Conservation (phyloP, 2,329 filamentous ascomycete genomes). For the Pseudogymnoascus sp. region DNA sequence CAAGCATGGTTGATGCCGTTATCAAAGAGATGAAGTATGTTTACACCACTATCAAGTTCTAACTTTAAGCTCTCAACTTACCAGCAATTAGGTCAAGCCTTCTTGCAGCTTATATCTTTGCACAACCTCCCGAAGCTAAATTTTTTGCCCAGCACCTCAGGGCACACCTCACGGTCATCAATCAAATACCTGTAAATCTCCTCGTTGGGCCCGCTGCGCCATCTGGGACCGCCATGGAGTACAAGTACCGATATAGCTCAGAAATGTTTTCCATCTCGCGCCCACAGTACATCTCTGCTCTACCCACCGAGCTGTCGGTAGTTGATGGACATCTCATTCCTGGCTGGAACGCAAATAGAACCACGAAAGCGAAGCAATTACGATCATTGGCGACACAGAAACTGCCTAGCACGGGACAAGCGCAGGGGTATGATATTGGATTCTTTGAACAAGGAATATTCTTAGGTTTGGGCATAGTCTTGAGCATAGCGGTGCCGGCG, state of each 20-base stretch:
- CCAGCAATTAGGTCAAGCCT: slow-evolving; percentile 25
- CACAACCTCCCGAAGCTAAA: slow-evolving; percentile 41
- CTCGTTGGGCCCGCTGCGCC: slow-evolving; percentile 37
- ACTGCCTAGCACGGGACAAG: slow-evolving; percentile 31
- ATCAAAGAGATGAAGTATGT: not conserved
- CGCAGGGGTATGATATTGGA: slow-evolving; percentile 31
- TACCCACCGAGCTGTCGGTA: not conserved
- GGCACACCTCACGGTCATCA: slow-evolving; percentile 43
- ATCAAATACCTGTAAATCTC: slow-evolving; percentile 48
- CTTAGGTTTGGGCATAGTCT: slow-evolving; percentile 26
- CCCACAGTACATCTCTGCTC: slow-evolving; percentile 33
- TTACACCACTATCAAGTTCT: not conserved
- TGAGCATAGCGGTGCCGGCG: not conserved
- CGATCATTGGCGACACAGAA: not conserved
- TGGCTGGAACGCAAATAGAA: not conserved
- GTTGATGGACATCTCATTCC: not conserved
- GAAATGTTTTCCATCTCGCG: slow-evolving; percentile 37
- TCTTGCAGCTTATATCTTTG: slow-evolving; percentile 45
- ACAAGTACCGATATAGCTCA: slow-evolving; percentile 33
- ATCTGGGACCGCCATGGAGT: slow-evolving; percentile 21
- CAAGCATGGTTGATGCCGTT: slow-evolving; percentile 47
- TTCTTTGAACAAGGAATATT: slow-evolving; percentile 44
- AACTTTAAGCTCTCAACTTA: slow-evolving; percentile 14
- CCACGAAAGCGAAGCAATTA: not conserved
- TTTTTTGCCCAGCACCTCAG: slow-evolving; percentile 51